phyloP scores from a whole-genome alignment of 1,139 yeast species.

The Barnettozyma hawaiiensis region DNA sequence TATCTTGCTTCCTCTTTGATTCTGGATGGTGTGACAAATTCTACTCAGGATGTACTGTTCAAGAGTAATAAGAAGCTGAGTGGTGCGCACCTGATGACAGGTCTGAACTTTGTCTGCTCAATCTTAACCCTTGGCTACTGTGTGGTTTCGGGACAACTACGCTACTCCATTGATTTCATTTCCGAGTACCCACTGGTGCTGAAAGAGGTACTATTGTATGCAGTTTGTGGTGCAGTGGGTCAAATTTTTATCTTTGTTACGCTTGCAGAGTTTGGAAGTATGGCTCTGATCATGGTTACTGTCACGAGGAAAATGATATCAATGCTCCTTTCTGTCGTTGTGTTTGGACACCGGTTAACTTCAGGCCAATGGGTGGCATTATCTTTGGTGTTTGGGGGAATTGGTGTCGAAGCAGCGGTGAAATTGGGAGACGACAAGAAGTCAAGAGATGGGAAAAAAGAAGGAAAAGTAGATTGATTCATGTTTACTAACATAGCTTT shows the following conservation, averaged over 20 bases:
- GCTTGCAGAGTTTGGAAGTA: constrained; percentile 75
- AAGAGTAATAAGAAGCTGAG: constrained; percentile 41
- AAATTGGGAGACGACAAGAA: not conserved
- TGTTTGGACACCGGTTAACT: constrained; percentile 72
- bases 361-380: constrained; percentile 75
- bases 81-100: constrained; percentile 86
- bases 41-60: constrained; percentile 86
- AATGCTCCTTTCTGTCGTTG: constrained; percentile 80
- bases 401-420: constrained; percentile 54
- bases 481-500: not conserved
- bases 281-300: constrained; percentile 83
- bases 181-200: constrained; percentile 43
- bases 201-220: constrained; percentile 58
- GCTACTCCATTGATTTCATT: constrained; percentile 45
- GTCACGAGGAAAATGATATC: constrained; percentile 95
- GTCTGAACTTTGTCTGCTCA: constrained; percentile 51
- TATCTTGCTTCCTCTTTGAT: constrained; percentile 60
- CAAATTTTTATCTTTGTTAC: constrained; percentile 88
- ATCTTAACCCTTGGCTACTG: constrained; percentile 37
- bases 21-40: constrained; percentile 87
- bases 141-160: constrained; percentile 43
- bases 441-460: not conserved
- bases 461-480: not conserved
- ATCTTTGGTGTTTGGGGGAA: constrained; percentile 73
- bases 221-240: constrained; percentile 82